phyloP scores from a whole-genome alignment of 129 eudicot species.

The Artemisia argyi region DNA sequence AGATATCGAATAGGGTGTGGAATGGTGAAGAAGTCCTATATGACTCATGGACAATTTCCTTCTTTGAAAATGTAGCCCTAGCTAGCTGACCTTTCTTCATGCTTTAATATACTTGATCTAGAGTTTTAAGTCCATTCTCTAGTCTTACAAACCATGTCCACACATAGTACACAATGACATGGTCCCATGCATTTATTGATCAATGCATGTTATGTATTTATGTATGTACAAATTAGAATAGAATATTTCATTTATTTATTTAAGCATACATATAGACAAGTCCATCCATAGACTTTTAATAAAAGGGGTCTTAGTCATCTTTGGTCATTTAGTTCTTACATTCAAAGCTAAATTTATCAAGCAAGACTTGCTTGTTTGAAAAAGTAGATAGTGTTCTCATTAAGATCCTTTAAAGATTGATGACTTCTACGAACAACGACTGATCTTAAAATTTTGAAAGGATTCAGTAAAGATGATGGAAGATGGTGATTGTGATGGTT shows the following conservation, averaged over 20 bases:
- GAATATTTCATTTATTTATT: constrained; percentile 39
- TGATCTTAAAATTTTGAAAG: constrained; percentile 16
- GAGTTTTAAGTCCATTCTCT: constrained; percentile 31
- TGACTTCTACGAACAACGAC: constrained; percentile 14
- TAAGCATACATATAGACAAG: constrained; percentile 36
- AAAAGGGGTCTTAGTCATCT: constrained; percentile 32
- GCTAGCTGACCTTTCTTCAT: constrained; percentile 32
- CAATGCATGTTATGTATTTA: constrained; percentile 17
- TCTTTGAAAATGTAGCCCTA: constrained; percentile 28
- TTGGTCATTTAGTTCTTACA: constrained; percentile 30
- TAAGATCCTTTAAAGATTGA: constrained; percentile 30
- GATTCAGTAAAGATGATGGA: constrained; percentile 29
- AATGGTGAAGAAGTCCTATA: constrained; percentile 34
- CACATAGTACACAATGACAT: constrained; percentile 24
- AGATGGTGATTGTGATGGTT: constrained; percentile 33
- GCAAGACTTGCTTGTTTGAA: constrained; percentile 34
- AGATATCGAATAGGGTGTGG: constrained; percentile 18
- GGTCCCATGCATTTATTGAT: constrained; percentile 32
- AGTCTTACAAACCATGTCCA: constrained; percentile 25
- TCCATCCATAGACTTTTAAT: constrained; percentile 37
- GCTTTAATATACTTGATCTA: constrained; percentile 27
- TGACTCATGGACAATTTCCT: constrained; percentile 25
- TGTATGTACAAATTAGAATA: constrained; percentile 34
- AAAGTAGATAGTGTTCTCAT: constrained; percentile 30
- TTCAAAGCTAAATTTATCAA: constrained; percentile 38